These are phyloP conservation scores for Sclerotinia glacialis DNA, from an alignment of 2,329 filamentous ascomycete genomes.

Conservation along the genomic window DNA sequence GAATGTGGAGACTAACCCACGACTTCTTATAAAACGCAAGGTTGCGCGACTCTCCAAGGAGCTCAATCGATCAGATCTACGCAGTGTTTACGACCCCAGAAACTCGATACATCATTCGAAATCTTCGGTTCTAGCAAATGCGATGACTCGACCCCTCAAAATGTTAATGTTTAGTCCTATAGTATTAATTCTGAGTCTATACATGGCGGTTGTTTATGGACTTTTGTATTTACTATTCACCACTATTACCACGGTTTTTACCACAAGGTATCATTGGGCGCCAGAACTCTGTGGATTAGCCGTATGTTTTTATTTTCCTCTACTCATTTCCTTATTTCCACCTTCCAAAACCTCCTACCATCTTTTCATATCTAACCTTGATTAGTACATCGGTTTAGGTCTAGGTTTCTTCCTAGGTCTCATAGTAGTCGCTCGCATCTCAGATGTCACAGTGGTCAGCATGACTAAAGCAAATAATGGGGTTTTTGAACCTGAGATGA, in stretches of 20 bases:
- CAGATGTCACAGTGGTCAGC: slow-evolving; percentile 47
- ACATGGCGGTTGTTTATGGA: slow-evolving; percentile 53
- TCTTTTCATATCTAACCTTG: not conserved
- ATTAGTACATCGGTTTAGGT: slow-evolving; percentile 45
- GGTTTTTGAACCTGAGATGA: slow-evolving; percentile 36
- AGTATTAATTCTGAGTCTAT: slow-evolving; percentile 47
- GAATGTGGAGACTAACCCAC: slow-evolving; percentile 49
- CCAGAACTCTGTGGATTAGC: slow-evolving; percentile 45
- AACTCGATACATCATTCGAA: slow-evolving; percentile 27
- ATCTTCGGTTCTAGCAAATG: slow-evolving; percentile 39
- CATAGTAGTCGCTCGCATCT: slow-evolving; percentile 44
- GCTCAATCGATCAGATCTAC: slow-evolving; percentile 45
- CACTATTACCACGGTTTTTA: slow-evolving; percentile 47
- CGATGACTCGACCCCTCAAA: slow-evolving; percentile 52
- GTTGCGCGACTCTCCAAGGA: slow-evolving; percentile 46
- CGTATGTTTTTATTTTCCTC: slow-evolving; percentile 2
- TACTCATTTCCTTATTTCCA: not conserved
- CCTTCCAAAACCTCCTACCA: not conserved
- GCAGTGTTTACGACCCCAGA: slow-evolving; percentile 45
- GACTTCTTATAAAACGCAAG: slow-evolving; percentile 52
- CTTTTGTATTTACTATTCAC: slow-evolving; percentile 54
- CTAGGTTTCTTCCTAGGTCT: slow-evolving; percentile 45
- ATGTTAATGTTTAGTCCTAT: slow-evolving; percentile 43
- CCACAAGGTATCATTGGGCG: slow-evolving; percentile 43
- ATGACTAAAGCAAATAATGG: slow-evolving; percentile 46